phyloP scores from a whole-genome alignment of 805 yeast genomes.

The Saccharomycopsis synnaedendra region DNA sequence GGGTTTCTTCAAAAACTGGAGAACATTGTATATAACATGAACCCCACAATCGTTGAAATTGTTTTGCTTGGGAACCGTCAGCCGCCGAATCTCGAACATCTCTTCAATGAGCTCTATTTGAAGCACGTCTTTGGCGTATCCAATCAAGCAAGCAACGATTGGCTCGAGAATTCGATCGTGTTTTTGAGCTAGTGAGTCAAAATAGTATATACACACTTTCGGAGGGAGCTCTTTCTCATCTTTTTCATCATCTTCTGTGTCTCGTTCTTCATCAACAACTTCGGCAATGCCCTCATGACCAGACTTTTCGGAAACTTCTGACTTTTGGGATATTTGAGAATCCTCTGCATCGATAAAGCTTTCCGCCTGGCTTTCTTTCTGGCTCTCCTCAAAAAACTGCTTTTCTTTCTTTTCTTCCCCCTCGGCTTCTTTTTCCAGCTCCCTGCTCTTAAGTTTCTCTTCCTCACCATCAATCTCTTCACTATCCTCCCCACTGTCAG shows the following conservation, averaged over 20 bases:
- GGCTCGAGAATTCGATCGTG: constrained; percentile 43
- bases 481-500: neutral
- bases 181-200: constrained; percentile 65
- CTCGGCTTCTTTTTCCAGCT: neutral
- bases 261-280: neutral
- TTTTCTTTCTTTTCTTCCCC: neutral
- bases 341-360: neutral
- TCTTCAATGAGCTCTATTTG: constrained; percentile 32
- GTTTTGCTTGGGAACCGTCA: constrained; percentile 69
- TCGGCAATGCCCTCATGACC: neutral
- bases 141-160: constrained; percentile 45
- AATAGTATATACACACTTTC: constrained; percentile 38
- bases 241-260: constrained; percentile 1
- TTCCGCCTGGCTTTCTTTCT: neutral
- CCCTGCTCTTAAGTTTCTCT: neutral
- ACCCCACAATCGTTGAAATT: constrained; percentile 94
- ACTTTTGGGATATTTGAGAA: neutral
- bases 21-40: constrained; percentile 69
- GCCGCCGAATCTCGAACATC: constrained; percentile 36
- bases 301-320: neutral
- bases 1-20: constrained; percentile 43
- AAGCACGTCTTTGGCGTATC: constrained; percentile 60
- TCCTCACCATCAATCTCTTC: neutral
- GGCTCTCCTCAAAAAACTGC: neutral
- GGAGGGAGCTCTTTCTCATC: constrained; percentile 3